phyloP scores from a whole-genome alignment of 208 protist genomes.

The Histomonas meleagridis region DNA sequence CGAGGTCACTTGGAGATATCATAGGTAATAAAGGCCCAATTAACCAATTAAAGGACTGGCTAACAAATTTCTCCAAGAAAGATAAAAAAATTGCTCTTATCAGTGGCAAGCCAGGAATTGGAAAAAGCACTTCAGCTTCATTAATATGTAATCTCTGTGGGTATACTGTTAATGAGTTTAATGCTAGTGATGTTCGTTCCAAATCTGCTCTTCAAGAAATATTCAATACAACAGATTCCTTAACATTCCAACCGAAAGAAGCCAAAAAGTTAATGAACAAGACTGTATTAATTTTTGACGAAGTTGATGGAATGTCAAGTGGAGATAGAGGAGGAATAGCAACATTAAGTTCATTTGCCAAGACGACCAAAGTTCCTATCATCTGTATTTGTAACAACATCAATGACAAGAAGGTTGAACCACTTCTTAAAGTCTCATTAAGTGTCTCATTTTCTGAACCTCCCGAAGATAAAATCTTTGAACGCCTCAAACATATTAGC shows the following conservation, averaged over 20 bases:
- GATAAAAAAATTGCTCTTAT: background rate
- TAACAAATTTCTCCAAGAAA: background rate
- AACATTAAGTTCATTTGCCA: slow-evolving; percentile 79
- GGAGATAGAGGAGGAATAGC: slow-evolving; percentile 82
- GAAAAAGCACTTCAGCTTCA: background rate
- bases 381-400: slow-evolving; percentile 93
- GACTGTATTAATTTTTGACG: slow-evolving; percentile 81
- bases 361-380: slow-evolving; percentile 74
- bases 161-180: background rate
- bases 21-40: background rate
- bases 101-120: background rate
- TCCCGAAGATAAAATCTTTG: background rate
- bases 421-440: background rate
- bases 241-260: slow-evolving; percentile 42
- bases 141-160: background rate
- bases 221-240: slow-evolving; percentile 66
- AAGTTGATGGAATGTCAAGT: slow-evolving; percentile 86
- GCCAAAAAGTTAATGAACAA: background rate
- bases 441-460: background rate
- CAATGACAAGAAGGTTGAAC: slow-evolving; percentile 66
- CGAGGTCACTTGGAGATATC: background rate
- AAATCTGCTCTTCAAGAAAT: background rate
- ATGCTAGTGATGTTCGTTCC: background rate
- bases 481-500: background rate
- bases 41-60: background rate